Conservation (phyloP, 2,329 filamentous ascomycete species). For the Neospermospora avenae region DNA sequence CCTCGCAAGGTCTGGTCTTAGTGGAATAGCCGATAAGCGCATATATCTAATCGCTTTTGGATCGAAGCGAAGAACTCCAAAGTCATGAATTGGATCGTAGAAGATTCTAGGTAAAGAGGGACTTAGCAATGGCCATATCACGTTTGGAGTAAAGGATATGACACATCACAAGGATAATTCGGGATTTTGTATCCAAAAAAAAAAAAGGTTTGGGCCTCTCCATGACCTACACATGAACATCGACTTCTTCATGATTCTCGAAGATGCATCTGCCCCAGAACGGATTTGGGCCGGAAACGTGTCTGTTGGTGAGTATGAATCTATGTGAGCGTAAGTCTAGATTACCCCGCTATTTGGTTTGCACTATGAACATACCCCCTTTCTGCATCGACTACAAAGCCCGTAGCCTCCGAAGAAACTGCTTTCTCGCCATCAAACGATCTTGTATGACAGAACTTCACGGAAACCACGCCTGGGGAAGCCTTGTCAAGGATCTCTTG, state of each 20-base stretch:
- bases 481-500: slow-evolving; percentile 6
- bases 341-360: background rate
- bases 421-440: slow-evolving; percentile 9
- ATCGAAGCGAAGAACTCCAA: slow-evolving; percentile 94
- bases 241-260: slow-evolving; percentile 96
- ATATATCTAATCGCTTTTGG: slow-evolving; percentile 97
- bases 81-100: slow-evolving; percentile 96
- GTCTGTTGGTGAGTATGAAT: slow-evolving; percentile 83
- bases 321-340: slow-evolving; percentile 32
- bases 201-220: no score
- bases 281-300: slow-evolving; percentile 92
- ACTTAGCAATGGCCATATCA: no score
- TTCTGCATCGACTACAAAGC: slow-evolving; percentile 7
- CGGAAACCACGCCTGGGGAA: slow-evolving; percentile 2
- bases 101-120: slow-evolving; percentile 56
- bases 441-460: slow-evolving; percentile 6
- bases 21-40: slow-evolving; percentile 73
- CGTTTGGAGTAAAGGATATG: no score
- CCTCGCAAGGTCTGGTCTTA: slow-evolving; percentile 82
- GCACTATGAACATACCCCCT: background rate
- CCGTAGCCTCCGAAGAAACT: slow-evolving; percentile 4
- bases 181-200: no score
- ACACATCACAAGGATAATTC: no score
- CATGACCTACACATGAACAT: slow-evolving; percentile 66
- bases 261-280: slow-evolving; percentile 99